Conservation (phyloP, 2,329 filamentous ascomycete genomes). For the Colletotrichum filicis region DNA sequence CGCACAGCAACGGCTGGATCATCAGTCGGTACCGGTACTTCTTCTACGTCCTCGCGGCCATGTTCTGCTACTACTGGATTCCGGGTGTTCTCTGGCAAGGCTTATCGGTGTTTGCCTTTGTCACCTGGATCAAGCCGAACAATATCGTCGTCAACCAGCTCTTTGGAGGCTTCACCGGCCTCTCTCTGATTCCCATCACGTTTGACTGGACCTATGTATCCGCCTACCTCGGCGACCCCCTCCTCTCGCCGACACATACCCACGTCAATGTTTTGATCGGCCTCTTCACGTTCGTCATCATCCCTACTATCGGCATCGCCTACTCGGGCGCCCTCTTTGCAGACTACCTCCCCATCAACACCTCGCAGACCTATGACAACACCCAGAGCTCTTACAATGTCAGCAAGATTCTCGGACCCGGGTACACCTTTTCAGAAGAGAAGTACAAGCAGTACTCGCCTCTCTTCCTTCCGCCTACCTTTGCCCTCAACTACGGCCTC, state of each 20-base stretch:
- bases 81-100: slow-evolving; percentile 61
- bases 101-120: slow-evolving; percentile 64
- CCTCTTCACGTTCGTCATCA: slow-evolving; percentile 17
- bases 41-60: slow-evolving; percentile 50
- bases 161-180: slow-evolving; percentile 67
- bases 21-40: slow-evolving; percentile 48
- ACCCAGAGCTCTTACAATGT: slow-evolving; percentile 63
- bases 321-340: slow-evolving; percentile 58
- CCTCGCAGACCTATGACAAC: slow-evolving; percentile 67
- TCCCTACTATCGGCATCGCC: slow-evolving; percentile 54
- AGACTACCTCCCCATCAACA: slow-evolving; percentile 66
- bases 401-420: slow-evolving; percentile 60
- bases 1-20: slow-evolving; percentile 54
- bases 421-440: slow-evolving; percentile 66
- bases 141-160: slow-evolving; percentile 69
- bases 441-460: slow-evolving; percentile 61
- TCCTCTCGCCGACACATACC: slow-evolving; percentile 36
- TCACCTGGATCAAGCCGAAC: slow-evolving; percentile 70
- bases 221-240: slow-evolving; percentile 48
- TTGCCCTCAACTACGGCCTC: slow-evolving; percentile 49
- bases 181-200: slow-evolving; percentile 70
- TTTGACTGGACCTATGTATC: slow-evolving; percentile 64
- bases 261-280: slow-evolving; percentile 29
- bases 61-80: slow-evolving; percentile 65
- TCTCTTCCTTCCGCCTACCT: slow-evolving; percentile 59